Conservation (phyloP, 2,329 filamentous ascomycete genomes). For the Penicillium sp. region DNA sequence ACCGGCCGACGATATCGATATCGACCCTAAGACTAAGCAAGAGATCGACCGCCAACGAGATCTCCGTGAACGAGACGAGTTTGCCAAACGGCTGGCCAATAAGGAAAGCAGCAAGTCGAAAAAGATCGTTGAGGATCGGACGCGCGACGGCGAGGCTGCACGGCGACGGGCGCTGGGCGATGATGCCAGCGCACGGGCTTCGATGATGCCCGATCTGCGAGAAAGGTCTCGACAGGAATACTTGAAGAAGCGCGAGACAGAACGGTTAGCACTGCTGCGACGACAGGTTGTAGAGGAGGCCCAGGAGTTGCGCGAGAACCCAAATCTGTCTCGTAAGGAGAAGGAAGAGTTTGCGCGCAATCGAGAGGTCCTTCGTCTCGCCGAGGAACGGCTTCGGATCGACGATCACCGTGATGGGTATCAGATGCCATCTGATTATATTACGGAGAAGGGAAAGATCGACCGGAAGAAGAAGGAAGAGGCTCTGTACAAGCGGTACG, state of each 20-base stretch:
- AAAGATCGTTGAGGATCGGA: slow-evolving; percentile 63
- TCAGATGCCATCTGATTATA: slow-evolving; percentile 89
- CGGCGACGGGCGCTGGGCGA: slow-evolving; percentile 64
- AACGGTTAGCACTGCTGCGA: slow-evolving; percentile 79
- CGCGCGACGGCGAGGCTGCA: slow-evolving; percentile 58
- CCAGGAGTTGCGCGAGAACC: slow-evolving; percentile 74
- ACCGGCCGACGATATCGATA: slow-evolving; percentile 53
- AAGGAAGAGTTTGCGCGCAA: slow-evolving; percentile 88
- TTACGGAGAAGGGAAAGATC: slow-evolving; percentile 88
- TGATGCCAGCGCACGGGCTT: slow-evolving; percentile 65
- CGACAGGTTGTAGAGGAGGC: slow-evolving; percentile 89
- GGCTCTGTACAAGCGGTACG: slow-evolving; percentile 84
- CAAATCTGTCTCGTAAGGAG: slow-evolving; percentile 72
- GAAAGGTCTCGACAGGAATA: slow-evolving; percentile 88
- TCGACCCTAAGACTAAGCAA: slow-evolving; percentile 54
- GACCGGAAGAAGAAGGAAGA: slow-evolving; percentile 85
- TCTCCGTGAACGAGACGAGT: slow-evolving; percentile 73
- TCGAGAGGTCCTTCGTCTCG: slow-evolving; percentile 73
- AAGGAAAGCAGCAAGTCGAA: slow-evolving; percentile 71
- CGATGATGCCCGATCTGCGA: slow-evolving; percentile 76
- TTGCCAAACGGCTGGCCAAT: slow-evolving; percentile 70
- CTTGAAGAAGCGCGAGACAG: slow-evolving; percentile 84
- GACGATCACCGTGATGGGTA: slow-evolving; percentile 94
- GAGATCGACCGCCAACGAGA: slow-evolving; percentile 65
- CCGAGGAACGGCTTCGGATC: slow-evolving; percentile 80